Percentiles rank a stretch among this genome's conserved stretches.
Evolutionary conservation across 805 yeast genomes (phyloP).

Genomic region (Spathaspora arborariae): DNA sequence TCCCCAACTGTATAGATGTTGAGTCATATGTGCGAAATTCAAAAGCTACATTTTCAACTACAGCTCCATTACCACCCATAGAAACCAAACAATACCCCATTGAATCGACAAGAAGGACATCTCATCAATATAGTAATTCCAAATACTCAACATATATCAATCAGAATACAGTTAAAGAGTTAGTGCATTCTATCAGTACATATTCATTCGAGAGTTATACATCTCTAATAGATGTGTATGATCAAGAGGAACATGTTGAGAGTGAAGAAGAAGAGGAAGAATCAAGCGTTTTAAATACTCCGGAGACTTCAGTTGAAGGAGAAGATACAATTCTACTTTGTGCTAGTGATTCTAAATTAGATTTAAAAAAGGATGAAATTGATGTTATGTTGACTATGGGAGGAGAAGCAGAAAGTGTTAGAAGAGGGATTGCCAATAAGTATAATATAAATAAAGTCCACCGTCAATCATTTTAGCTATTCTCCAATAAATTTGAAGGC

Average conservation of each 20-base stretch:
- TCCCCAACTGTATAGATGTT: constrained; percentile 17
- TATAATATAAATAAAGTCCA: neutral
- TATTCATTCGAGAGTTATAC: constrained; percentile 22
- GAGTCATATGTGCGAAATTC: constrained; percentile 4
- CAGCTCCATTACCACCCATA: constrained; percentile 21
- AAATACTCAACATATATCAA: constrained; percentile 15
- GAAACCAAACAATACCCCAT: constrained; percentile 2
- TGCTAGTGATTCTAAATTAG: neutral
- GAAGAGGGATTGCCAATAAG: neutral
- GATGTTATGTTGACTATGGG: neutral
- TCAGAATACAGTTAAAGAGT: constrained; percentile 5
- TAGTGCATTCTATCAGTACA: constrained; percentile 16
- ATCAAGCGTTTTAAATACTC: neutral
- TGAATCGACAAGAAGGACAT: neutral
- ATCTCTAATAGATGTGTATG: constrained; percentile 29
- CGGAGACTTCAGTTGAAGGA: neutral
- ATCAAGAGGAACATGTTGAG: constrained; percentile 1
- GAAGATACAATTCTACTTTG: neutral
- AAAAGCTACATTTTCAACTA: constrained; percentile 16
- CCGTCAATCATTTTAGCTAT: neutral
- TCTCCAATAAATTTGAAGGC: neutral
- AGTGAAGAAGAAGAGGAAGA: neutral
- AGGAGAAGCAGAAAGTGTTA: neutral
- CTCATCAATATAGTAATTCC: constrained; percentile 4
- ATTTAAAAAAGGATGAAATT: neutral